Percentiles rank a stretch among this genome's conserved stretches.
Conservation (phyloP, 345 rosid species). For the Pistacia vera region DNA sequence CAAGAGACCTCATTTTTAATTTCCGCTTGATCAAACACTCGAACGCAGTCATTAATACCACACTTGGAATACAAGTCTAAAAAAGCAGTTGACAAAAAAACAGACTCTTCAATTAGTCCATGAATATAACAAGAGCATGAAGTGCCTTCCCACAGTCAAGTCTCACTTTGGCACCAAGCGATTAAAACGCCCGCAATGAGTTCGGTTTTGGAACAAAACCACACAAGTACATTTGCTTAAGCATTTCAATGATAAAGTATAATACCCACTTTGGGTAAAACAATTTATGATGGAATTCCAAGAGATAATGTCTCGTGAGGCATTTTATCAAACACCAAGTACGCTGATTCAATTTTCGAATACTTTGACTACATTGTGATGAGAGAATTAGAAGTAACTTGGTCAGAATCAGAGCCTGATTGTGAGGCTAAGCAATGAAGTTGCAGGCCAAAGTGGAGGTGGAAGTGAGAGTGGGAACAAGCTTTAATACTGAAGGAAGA, state of each 20-base stretch:
- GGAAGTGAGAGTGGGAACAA: constrained; percentile 28
- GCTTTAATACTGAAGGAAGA: constrained; percentile 60
- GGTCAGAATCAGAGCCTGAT: constrained; percentile 42
- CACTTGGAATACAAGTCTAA: constrained; percentile 52
- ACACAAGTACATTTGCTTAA: constrained; percentile 38
- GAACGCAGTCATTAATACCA: constrained; percentile 28
- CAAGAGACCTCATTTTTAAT: constrained; percentile 54
- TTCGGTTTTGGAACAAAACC: constrained; percentile 50
- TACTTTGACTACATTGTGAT: constrained; percentile 43
- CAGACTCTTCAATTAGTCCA: constrained; percentile 33
- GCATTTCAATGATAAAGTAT: constrained; percentile 26
- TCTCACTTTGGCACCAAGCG: constrained; percentile 34
- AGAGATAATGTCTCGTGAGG: constrained; percentile 41
- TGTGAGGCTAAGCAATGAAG: constrained; percentile 44
- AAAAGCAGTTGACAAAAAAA: constrained; percentile 47
- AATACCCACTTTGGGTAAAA: constrained; percentile 38
- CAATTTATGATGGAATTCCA: constrained; percentile 47
- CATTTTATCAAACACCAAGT: constrained; percentile 46
- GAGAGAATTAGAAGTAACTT: constrained; percentile 50
- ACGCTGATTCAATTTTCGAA: constrained; percentile 24
- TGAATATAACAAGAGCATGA: constrained; percentile 51
- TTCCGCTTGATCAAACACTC: constrained; percentile 41
- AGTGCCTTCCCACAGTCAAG: constrained; percentile 35
- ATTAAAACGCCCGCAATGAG: constrained; percentile 44
- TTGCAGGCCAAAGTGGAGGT: constrained; percentile 35